phyloP scores from a whole-genome alignment of 768 basidiomycete species.

The Naganishia vaughanmartiniae region DNA sequence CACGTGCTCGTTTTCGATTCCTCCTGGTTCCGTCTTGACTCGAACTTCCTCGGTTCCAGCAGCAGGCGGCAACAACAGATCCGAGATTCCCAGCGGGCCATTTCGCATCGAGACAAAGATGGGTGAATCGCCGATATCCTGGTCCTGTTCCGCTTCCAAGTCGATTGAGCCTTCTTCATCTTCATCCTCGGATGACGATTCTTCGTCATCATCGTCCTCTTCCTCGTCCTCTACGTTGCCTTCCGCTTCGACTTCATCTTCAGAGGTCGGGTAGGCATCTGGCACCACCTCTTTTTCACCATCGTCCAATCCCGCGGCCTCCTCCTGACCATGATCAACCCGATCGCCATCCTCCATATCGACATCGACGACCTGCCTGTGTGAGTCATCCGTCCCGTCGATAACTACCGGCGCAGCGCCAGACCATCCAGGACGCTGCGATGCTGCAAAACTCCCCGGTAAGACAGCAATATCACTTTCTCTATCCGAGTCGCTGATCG shows the following conservation, averaged over 20 bases:
- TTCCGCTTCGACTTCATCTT: not conserved
- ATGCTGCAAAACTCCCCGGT: not conserved
- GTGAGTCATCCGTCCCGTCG: not conserved
- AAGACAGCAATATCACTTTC: not conserved
- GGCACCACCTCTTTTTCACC: not conserved
- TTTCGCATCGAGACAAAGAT: slow-evolving; percentile 18
- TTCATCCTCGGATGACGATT: not conserved
- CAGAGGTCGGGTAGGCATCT: not conserved
- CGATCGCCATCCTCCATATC: not conserved
- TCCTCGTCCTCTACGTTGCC: slow-evolving; percentile 1
- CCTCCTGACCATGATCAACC: not conserved
- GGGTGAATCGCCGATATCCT: slow-evolving; percentile 16
- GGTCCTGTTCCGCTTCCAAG: slow-evolving; percentile 5
- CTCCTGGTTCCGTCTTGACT: not conserved
- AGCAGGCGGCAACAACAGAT: slow-evolving; percentile 16
- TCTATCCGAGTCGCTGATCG: not conserved
- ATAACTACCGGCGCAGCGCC: not conserved
- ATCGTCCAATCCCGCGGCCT: not conserved
- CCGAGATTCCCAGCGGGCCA: slow-evolving; percentile 14
- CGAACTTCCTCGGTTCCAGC: not conserved
- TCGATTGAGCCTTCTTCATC: slow-evolving; percentile 24
- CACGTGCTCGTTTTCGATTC: not conserved
- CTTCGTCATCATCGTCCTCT: not conserved
- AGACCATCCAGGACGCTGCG: not conserved
- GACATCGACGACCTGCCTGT: not conserved